A percentile compares a stretch with the other conserved stretches of the same genome.
phyloP scores from a whole-genome alignment of 345 rosid species.

The Gossypium raimondii region DNA sequence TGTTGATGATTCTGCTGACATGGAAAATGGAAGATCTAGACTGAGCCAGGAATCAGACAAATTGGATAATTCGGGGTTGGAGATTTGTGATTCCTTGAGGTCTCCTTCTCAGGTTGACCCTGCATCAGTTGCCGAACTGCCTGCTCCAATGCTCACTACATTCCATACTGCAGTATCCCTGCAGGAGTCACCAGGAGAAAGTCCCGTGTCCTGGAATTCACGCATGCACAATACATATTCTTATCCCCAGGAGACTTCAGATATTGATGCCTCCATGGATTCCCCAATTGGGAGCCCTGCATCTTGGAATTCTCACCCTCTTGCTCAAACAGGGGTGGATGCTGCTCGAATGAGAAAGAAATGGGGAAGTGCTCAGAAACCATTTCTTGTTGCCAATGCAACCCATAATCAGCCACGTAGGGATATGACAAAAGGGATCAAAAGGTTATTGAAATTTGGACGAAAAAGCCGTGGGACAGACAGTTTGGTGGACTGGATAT shows the following conservation, averaged over 20 bases:
- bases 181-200: slow-evolving; percentile 74
- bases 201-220: slow-evolving; percentile 74
- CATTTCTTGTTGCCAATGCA: slow-evolving; percentile 55
- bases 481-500: slow-evolving; percentile 82
- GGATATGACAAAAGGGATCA: slow-evolving; percentile 88
- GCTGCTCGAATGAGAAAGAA: slow-evolving; percentile 94
- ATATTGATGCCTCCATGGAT: slow-evolving; percentile 74
- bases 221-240: slow-evolving; percentile 60
- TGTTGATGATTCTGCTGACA: slow-evolving; percentile 42
- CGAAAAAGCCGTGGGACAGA: slow-evolving; percentile 86
- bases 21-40: slow-evolving; percentile 53
- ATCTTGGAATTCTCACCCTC: slow-evolving; percentile 77
- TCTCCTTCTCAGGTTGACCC: slow-evolving; percentile 57
- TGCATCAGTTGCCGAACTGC: slow-evolving; percentile 55
- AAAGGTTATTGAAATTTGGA: slow-evolving; percentile 88
- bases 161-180: slow-evolving; percentile 49
- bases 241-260: slow-evolving; percentile 65
- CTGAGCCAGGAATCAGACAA: slow-evolving; percentile 64
- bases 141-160: slow-evolving; percentile 47
- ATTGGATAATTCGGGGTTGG: slow-evolving; percentile 54
- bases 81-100: slow-evolving; percentile 50
- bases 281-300: slow-evolving; percentile 93
- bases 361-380: slow-evolving; percentile 96
- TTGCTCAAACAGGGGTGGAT: slow-evolving; percentile 63
- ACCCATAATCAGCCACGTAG: slow-evolving; percentile 67